phyloP scores from a whole-genome alignment of 495 filamentous ascomycete species.

The Penicillium riverlandense region DNA sequence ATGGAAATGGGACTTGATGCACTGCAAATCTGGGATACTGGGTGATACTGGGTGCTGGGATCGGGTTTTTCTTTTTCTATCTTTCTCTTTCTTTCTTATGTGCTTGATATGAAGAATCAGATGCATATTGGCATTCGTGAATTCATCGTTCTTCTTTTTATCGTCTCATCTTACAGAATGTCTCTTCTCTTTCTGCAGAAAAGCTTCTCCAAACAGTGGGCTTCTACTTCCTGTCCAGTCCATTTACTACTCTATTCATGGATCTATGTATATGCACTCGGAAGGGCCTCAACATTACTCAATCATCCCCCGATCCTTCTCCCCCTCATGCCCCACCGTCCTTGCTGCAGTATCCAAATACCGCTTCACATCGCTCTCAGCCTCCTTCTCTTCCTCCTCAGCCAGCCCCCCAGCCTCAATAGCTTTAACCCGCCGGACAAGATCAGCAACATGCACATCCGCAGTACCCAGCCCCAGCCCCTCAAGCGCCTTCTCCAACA shows the following conservation, averaged over 20 bases:
- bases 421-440: constrained; percentile 38
- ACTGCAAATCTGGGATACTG: constrained; percentile 2
- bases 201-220: no score
- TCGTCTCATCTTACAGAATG: constrained; percentile 1
- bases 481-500: constrained; percentile 69
- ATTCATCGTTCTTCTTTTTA: no score
- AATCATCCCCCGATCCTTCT: constrained; percentile 8
- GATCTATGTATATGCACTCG: no score
- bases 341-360: constrained; percentile 20
- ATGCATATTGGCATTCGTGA: no score
- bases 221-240: no score
- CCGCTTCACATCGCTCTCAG: constrained; percentile 28
- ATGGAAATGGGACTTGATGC: constrained; percentile 6
- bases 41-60: not conserved
- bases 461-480: constrained; percentile 69
- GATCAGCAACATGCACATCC: constrained; percentile 70
- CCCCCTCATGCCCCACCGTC: constrained; percentile 16
- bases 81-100: not conserved
- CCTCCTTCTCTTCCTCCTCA: constrained; percentile 26
- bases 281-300: constrained; percentile 1
- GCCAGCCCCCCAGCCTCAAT: constrained; percentile 26
- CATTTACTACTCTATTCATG: no score
- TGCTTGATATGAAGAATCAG: not conserved
- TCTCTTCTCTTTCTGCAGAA: not conserved
- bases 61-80: not conserved